These are phyloP conservation scores for Halophytophthora polymorphica DNA, from an alignment of 352 stramenopile genomes.

Conservation along the genomic window DNA sequence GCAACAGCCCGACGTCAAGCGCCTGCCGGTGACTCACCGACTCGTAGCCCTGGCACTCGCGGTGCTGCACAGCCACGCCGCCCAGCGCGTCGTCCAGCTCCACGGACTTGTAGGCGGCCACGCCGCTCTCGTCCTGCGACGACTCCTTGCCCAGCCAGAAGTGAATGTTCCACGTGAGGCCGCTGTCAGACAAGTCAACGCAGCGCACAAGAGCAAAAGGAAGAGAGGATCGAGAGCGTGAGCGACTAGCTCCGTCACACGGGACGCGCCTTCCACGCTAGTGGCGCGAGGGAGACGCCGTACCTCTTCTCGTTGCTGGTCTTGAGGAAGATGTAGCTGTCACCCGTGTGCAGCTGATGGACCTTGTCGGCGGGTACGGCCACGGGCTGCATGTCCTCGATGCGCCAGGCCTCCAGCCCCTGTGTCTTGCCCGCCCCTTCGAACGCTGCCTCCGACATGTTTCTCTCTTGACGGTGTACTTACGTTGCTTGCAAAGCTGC, in stretches of 20 bases:
- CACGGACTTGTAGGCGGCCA: conserved; percentile 96
- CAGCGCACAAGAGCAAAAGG: not conserved
- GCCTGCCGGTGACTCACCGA: conserved; percentile 40
- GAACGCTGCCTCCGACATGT: conserved; percentile 69
- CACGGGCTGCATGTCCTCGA: conserved; percentile 80
- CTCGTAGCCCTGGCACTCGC: conserved; percentile 77
- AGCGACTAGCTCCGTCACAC: no score
- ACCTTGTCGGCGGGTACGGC: conserved; percentile 45
- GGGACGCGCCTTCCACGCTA: no score
- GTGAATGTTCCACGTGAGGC: conserved; percentile 90
- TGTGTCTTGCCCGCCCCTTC: conserved; percentile 48
- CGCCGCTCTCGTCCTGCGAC: conserved; percentile 90
- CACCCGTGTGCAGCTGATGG: conserved; percentile 92
- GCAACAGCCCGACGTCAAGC: not conserved
- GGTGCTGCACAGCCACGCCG: conserved; percentile 91
- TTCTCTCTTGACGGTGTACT: conserved; percentile 1
- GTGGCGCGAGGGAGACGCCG: not conserved
- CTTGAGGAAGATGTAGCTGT: conserved; percentile 96
- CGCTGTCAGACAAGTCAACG: conserved; percentile 21
- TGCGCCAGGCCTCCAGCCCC: conserved; percentile 81
- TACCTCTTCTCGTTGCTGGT: conserved; percentile 61
- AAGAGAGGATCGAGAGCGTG: no score
- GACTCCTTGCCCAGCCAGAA: conserved; percentile 96
- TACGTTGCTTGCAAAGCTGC: not conserved
- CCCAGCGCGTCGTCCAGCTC: conserved; percentile 94